Conservation (phyloP, 768 basidiomycete genomes). For the Amanita rimosa region DNA sequence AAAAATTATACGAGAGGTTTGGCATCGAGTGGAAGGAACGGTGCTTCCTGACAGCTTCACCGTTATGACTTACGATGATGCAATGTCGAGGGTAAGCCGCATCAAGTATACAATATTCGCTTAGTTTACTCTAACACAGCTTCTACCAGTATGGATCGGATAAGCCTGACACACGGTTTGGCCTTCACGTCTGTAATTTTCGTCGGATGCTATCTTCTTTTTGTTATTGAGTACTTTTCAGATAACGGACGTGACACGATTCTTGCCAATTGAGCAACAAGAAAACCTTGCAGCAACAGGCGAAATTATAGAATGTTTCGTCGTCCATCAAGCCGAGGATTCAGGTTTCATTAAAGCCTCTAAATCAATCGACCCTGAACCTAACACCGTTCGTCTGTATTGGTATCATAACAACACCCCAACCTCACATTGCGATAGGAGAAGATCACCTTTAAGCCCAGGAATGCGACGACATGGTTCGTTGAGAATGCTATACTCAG, state of each 20-base stretch:
- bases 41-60: constrained; percentile 52
- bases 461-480: constrained; percentile 37
- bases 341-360: constrained; percentile 31
- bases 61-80: constrained; percentile 83
- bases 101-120: constrained; percentile 6
- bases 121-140: constrained; percentile 10
- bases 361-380: constrained; percentile 17
- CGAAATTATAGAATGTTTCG: constrained; percentile 34
- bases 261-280: constrained; percentile 21
- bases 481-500: constrained; percentile 14
- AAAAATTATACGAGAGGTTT: constrained; percentile 60
- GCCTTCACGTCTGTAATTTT: constrained; percentile 53
- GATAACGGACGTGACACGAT: constrained; percentile 34
- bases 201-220: not conserved
- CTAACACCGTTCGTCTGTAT: constrained; percentile 1
- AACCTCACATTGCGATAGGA: not conserved
- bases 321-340: constrained; percentile 29
- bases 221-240: constrained; percentile 12
- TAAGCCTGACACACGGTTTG: constrained; percentile 89
- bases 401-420: not conserved
- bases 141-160: constrained; percentile 75
- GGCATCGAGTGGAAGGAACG: constrained; percentile 58
- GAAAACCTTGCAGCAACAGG: constrained; percentile 15
- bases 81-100: constrained; percentile 72
- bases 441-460: constrained; percentile 25